Evolutionary conservation across 495 filamentous ascomycete genomes (phyloP).

Genomic region (Hyaloscypha variabilis): DNA sequence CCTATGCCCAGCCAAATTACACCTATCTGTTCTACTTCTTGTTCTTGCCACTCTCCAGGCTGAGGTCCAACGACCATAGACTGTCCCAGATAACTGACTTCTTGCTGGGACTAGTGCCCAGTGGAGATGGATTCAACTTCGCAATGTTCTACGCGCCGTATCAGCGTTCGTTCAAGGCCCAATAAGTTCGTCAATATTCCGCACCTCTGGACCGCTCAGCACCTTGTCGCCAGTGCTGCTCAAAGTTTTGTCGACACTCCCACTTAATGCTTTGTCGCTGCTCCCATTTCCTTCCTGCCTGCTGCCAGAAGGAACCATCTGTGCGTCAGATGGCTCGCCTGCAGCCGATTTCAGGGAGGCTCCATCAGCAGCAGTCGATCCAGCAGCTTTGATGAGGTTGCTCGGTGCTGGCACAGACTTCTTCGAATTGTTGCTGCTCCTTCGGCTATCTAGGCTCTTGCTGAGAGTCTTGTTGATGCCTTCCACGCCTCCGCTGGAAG

Average conservation of each 20-base stretch:
- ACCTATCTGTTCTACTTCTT: slow-evolving; percentile 24
- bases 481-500: slow-evolving; percentile 57
- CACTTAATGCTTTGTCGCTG: slow-evolving; percentile 23
- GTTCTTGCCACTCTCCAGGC: slow-evolving; percentile 32
- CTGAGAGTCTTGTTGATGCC: slow-evolving; percentile 76
- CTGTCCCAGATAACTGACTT: slow-evolving; percentile 55
- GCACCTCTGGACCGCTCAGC: slow-evolving; percentile 34
- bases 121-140: slow-evolving; percentile 26
- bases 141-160: slow-evolving; percentile 20
- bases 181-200: slow-evolving; percentile 37
- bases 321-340: slow-evolving; percentile 50
- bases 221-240: slow-evolving; percentile 25
- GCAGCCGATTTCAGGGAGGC: slow-evolving; percentile 25
- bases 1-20: slow-evolving; percentile 7
- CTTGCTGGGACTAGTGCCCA: slow-evolving; percentile 36
- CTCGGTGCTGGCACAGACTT: slow-evolving; percentile 46
- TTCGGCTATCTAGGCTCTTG: slow-evolving; percentile 85
- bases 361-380: slow-evolving; percentile 26
- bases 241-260: slow-evolving; percentile 23
- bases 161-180: slow-evolving; percentile 35
- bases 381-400: slow-evolving; percentile 35
- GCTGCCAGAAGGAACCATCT: slow-evolving; percentile 44
- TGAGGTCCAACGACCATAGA: slow-evolving; percentile 53
- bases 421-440: slow-evolving; percentile 81
- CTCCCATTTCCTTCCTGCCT: slow-evolving; percentile 18